phyloP scores from a whole-genome alignment of 75 land plant species.

The Sequoia sempervirens region DNA sequence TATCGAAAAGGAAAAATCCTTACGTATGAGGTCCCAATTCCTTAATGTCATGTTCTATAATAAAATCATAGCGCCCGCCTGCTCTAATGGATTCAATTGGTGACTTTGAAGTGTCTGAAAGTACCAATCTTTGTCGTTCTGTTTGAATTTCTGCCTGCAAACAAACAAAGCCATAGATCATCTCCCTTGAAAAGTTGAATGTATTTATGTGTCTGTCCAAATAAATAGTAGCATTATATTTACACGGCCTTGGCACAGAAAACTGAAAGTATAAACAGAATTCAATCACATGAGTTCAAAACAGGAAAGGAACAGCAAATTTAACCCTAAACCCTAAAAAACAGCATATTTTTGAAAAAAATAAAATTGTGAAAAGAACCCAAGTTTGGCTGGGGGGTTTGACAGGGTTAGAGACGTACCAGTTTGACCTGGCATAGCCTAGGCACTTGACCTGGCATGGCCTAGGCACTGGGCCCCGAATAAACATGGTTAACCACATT shows the following conservation, averaged over 20 bases:
- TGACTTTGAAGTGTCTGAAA: conserved; percentile 80
- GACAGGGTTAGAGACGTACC: too few relatives aligned
- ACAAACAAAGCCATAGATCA: neutral
- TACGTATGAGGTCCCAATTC: conserved; percentile 98
- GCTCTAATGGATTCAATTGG: conserved; percentile 88
- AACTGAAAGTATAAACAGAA: too few relatives aligned
- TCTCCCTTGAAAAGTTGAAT: neutral
- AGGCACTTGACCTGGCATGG: too few relatives aligned
- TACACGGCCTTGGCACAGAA: too few relatives aligned
- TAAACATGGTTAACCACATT: too few relatives aligned
- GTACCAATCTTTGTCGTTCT: conserved; percentile 77
- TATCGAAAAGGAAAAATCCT: conserved; percentile 6
- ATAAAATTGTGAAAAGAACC: too few relatives aligned
- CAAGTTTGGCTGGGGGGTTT: too few relatives aligned
- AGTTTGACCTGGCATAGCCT: too few relatives aligned
- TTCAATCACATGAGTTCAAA: too few relatives aligned
- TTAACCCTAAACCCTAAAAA: neutral
- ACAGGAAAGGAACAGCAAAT: neutral
- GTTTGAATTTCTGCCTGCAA: conserved; percentile 96
- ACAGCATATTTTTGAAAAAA: too few relatives aligned
- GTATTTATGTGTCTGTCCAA: neutral
- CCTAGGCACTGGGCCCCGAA: too few relatives aligned
- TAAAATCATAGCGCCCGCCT: conserved; percentile 97
- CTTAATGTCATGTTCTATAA: conserved; percentile 96
- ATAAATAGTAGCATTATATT: neutral